phyloP scores from a whole-genome alignment of 2,329 filamentous ascomycete genomes.

The Hypoxylon sp. region DNA sequence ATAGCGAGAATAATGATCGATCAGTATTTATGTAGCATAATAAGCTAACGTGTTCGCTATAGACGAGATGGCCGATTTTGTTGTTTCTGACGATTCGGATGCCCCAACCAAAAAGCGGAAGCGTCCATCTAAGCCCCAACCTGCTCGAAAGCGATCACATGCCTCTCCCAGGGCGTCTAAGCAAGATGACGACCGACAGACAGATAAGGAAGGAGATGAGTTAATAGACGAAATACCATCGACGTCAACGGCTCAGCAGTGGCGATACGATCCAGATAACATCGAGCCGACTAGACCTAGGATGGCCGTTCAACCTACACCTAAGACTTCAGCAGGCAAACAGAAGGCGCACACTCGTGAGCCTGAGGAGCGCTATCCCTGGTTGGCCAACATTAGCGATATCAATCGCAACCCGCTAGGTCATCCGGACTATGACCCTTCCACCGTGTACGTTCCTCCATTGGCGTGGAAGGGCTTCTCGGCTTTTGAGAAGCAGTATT shows the following conservation, averaged over 20 bases:
- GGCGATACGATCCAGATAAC: conserved; percentile 75
- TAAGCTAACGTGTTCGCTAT: conserved; percentile 30
- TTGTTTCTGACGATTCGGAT: conserved; percentile 89
- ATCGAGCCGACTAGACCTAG: conserved; percentile 54
- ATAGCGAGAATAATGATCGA: background rate
- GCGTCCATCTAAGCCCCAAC: conserved; percentile 67
- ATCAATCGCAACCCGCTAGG: conserved; percentile 83
- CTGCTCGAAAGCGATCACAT: conserved; percentile 74
- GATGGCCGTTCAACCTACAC: conserved; percentile 46
- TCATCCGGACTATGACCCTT: conserved; percentile 90
- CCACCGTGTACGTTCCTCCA: conserved; percentile 91
- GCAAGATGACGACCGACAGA: conserved; percentile 56
- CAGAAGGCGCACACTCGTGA: conserved; percentile 84
- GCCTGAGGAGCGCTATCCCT: conserved; percentile 88
- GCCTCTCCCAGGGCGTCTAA: conserved; percentile 61
- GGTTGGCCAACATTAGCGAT: conserved; percentile 89
- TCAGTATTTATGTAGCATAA: conserved; percentile 5
- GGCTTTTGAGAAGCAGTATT: conserved; percentile 97
- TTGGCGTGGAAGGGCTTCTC: conserved; percentile 86
- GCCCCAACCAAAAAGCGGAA: conserved; percentile 82
- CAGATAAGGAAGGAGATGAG: conserved; percentile 64
- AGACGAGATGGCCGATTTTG: conserved; percentile 87
- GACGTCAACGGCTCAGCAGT: conserved; percentile 83
- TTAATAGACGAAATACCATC: conserved; percentile 70
- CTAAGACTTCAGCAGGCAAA: conserved; percentile 59